Base-by-base conservation (phyloP, 495 filamentous ascomycete species). In the Haplographium delicatum region DNA sequence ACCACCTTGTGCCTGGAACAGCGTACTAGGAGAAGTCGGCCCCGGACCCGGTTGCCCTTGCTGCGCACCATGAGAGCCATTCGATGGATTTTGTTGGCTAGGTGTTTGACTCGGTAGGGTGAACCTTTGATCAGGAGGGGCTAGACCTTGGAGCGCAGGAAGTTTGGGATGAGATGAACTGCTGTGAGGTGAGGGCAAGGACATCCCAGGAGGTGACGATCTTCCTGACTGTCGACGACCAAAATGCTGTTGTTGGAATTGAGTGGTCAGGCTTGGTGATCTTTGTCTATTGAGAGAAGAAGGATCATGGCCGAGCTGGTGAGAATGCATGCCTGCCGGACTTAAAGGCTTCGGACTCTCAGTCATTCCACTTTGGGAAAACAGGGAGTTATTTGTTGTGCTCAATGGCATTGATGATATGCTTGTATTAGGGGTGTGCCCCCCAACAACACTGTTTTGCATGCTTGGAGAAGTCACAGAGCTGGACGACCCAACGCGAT, bases 311-410 rank as follows among this genome's bases (percentile, higher is more conserved):
- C 76, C 72, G 5, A 78, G 68, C 54, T 83, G 78, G 51, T 82
- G 77, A 23, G 78, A 71, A 40, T 81, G 78, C 34, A 75, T 67
- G 16, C 79, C 79, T 25, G 42, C 48, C 56, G 90, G 90, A 27
- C 89, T 95, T 26, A 95, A 71, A 3, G 90, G 87, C 61, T 87
- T 91, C 0, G 89, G 88, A 55, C 85, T 91, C 62, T 95, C 90
- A 3, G 84, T 90, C 75, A 94, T 86, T 48, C 75, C 74, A 45
- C 69, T 72, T 50, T 87, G 81, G 13, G 82, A 74, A 64, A 85
- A 91, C 46, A 88, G 74, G 5, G 85, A 79, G 4, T 77, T 59
- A 37, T 72, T 65, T 57, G 68, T 62, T 65, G 73, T 56, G 65
- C 68, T 72, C 15, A 74, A 51, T 13, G 71, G 68, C 52, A 74